Percentiles rank a stretch among this genome's conserved stretches.
Conservation (phyloP, 2,329 filamentous ascomycete genomes). For the Colletotrichum lupini region DNA sequence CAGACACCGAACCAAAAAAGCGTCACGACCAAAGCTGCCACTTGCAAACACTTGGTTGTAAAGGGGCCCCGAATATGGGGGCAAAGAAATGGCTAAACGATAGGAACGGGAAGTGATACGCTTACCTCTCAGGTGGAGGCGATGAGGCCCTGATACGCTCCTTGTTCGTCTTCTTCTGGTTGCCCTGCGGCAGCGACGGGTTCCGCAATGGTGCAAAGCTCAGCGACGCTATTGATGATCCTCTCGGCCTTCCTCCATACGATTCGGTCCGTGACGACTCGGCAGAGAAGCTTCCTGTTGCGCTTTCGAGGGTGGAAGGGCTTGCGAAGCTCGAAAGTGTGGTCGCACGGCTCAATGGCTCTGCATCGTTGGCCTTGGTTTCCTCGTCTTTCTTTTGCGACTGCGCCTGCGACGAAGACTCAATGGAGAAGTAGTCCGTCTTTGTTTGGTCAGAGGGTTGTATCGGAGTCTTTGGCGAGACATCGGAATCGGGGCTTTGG, state of each 20-base stretch:
- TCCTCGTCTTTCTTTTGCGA: slow-evolving; percentile 19
- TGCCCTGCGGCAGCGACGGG: slow-evolving; percentile 59
- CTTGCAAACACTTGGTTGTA: not conserved
- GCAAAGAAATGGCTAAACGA: not conserved
- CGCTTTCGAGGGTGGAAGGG: slow-evolving; percentile 22
- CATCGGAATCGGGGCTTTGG: slow-evolving; percentile 53
- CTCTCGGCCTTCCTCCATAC: slow-evolving; percentile 38
- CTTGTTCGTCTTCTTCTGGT: slow-evolving; percentile 56
- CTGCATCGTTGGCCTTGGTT: not conserved
- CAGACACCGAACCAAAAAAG: not conserved
- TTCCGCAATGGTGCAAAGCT: slow-evolving; percentile 57
- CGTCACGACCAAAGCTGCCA: not conserved
- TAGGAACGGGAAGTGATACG: slow-evolving; percentile 19
- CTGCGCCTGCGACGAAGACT: not conserved
- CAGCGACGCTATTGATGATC: slow-evolving; percentile 60
- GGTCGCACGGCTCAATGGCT: slow-evolving; percentile 21
- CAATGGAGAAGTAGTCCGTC: slow-evolving; percentile 42
- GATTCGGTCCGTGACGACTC: slow-evolving; percentile 20
- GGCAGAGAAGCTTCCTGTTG: slow-evolving; percentile 17
- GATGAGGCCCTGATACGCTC: slow-evolving; percentile 57
- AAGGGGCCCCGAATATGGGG: not conserved
- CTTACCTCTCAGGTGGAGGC: slow-evolving; percentile 62
- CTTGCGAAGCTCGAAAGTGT: slow-evolving; percentile 27
- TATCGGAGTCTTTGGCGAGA: slow-evolving; percentile 53
- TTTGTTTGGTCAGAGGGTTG: slow-evolving; percentile 38